These are phyloP conservation scores for Solanum pimpinellifolium DNA, from an alignment of 257 asterid species.

Conservation along the genomic window DNA sequence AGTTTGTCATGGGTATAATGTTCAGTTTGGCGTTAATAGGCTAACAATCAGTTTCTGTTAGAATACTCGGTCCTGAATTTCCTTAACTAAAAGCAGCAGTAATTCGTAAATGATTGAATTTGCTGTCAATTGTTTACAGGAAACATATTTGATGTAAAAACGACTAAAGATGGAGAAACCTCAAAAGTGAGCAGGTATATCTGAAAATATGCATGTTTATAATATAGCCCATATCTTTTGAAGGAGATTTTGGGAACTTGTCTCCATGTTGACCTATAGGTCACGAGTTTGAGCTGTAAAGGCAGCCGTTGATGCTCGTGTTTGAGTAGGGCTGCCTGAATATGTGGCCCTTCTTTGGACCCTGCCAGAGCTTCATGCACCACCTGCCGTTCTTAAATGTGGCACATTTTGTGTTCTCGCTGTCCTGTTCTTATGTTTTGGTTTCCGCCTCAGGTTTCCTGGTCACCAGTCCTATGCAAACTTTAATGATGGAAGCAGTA, in stretches of 20 bases:
- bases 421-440: too few relatives aligned
- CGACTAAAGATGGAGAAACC: slow-evolving; percentile 61
- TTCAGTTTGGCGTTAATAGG: neutral
- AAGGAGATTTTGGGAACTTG: neutral
- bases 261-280: neutral
- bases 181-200: slow-evolving; percentile 62
- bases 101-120: neutral
- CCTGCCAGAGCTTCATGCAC: neutral
- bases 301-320: neutral
- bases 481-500: neutral
- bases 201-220: neutral
- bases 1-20: neutral
- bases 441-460: neutral
- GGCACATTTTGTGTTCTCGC: neutral
- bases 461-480: neutral
- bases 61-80: neutral
- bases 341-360: neutral
- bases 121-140: slow-evolving; percentile 24
- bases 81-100: neutral
- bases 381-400: neutral
- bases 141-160: slow-evolving; percentile 64
- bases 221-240: neutral
- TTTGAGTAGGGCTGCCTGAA: neutral
- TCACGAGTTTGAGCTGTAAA: neutral
- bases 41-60: neutral